Conservation (phyloP, 2,329 filamentous ascomycete genomes). For the Aspergillus fumigatus region DNA sequence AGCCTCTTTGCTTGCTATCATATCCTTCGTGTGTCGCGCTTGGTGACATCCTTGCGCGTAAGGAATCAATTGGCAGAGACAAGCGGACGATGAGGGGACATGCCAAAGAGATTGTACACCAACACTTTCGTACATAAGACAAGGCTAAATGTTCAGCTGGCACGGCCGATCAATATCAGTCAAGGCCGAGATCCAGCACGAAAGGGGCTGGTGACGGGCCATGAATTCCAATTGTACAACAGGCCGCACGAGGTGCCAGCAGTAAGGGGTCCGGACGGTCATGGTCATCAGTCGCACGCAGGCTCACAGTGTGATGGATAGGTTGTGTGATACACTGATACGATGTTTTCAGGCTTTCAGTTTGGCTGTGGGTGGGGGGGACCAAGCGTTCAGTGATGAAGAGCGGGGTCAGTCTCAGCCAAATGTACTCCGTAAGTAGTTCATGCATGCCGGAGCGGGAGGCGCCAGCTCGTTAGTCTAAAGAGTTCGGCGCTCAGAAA, state of each 20-base stretch:
- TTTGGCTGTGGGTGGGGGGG: neutral
- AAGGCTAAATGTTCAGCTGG: neutral
- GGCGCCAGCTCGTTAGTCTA: slow-evolving; percentile 15
- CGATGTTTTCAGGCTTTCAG: neutral
- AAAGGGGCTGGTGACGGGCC: neutral
- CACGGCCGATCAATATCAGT: neutral
- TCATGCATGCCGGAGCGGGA: slow-evolving; percentile 20
- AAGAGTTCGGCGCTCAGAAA: slow-evolving; percentile 7
- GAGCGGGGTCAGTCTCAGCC: neutral
- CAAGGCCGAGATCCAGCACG: neutral
- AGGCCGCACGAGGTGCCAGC: slow-evolving; percentile 27
- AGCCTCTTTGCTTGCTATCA: neutral
- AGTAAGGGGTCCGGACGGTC: slow-evolving; percentile 26
- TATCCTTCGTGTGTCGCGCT: neutral
- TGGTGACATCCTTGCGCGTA: neutral
- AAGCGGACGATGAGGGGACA: neutral
- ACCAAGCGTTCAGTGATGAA: neutral
- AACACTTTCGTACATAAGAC: neutral
- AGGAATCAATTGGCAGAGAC: neutral
- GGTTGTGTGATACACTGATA: neutral
- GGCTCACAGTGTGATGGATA: neutral
- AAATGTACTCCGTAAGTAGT: slow-evolving; percentile 3
- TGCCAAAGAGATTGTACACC: neutral
- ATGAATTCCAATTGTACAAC: slow-evolving; percentile 20
- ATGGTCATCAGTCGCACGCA: slow-evolving; percentile 2